Conservation (phyloP, 306 rosid species). For the Quercus wislizeni region DNA sequence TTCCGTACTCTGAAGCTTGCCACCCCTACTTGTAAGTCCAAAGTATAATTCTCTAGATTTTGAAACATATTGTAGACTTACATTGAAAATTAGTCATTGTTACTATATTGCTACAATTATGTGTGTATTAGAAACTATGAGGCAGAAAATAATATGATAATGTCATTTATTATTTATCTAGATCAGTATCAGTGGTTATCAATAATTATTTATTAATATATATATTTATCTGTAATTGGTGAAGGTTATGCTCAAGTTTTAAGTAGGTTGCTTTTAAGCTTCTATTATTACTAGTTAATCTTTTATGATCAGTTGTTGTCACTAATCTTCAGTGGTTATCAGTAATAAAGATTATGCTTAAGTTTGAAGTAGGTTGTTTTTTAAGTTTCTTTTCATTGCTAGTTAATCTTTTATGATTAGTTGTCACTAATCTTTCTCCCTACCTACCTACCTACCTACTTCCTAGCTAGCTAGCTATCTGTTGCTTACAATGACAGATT, state of each 20-base stretch:
- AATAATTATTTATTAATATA: too few relatives aligned
- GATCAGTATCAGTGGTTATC: neutral
- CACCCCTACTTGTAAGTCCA: slow-evolving; percentile 48
- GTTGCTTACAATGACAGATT: neutral
- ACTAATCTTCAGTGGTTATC: too few relatives aligned
- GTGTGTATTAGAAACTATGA: neutral
- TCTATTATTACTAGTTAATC: too few relatives aligned
- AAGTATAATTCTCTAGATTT: neutral
- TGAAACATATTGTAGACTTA: neutral
- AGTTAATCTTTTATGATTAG: neutral
- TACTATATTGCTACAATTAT: neutral
- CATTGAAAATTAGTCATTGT: neutral
- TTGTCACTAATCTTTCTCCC: neutral
- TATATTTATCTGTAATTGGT: too few relatives aligned
- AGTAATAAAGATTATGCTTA: neutral
- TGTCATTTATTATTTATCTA: neutral
- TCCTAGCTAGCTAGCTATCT: neutral
- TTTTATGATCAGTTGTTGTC: too few relatives aligned
- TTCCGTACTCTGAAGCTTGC: slow-evolving; percentile 51
- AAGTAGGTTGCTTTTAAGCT: too few relatives aligned
- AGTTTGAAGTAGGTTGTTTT: neutral
- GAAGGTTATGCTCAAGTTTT: too few relatives aligned
- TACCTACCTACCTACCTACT: neutral
- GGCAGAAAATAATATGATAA: neutral
- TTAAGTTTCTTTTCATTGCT: neutral